phyloP scores from a whole-genome alignment of 371 early-diverging fungal species.

The Circinella minor region DNA sequence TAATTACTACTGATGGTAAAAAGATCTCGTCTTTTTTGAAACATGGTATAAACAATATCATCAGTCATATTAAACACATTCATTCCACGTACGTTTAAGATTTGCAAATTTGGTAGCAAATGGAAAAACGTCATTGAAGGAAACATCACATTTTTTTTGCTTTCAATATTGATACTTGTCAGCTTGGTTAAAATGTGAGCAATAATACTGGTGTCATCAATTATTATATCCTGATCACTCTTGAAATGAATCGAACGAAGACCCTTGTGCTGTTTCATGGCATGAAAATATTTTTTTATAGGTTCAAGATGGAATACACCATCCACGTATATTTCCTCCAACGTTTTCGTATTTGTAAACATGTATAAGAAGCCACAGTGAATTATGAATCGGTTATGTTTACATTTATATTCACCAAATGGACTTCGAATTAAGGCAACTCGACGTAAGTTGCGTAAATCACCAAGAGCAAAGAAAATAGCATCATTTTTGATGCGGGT shows the following conservation, averaged over 20 bases:
- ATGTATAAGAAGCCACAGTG: not conserved
- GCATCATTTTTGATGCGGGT: not conserved
- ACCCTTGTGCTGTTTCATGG: not conserved
- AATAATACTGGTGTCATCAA: not conserved
- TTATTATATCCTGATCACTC: not conserved
- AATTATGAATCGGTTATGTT: not conserved
- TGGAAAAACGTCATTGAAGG: not conserved
- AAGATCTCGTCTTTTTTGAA: not conserved
- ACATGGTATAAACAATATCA: not conserved
- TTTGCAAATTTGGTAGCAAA: not conserved
- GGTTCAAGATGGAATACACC: not conserved
- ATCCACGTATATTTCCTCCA: slow-evolving; percentile 1
- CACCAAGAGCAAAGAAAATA: not conserved
- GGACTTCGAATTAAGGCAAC: not conserved
- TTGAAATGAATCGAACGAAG: not conserved
- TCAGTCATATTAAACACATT: slow-evolving; percentile 1
- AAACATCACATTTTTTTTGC: not conserved
- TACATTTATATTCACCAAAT: not conserved
- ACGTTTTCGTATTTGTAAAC: not conserved
- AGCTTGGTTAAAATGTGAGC: not conserved
- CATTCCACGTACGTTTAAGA: not conserved
- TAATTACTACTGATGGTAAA: too few relatives aligned
- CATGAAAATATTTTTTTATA: not conserved
- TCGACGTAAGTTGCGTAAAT: not conserved
- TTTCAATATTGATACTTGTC: not conserved